A percentile compares a stretch with the other conserved stretches of the same genome.
phyloP scores from a whole-genome alignment of 1,139 yeast genomes.

The Hanseniaspora uvarum region DNA sequence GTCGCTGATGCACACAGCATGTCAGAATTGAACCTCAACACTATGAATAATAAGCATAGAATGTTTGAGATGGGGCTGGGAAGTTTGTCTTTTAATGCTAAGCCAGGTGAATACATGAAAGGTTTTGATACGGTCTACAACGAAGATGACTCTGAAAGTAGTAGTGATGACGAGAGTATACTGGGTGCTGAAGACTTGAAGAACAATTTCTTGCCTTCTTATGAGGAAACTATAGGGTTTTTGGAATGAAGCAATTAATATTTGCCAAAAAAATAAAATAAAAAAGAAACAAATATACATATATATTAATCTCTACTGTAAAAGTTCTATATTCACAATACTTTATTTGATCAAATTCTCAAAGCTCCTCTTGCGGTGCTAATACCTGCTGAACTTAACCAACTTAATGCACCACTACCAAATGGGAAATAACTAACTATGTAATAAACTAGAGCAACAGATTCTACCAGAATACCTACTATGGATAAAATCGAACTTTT shows the following conservation, averaged over 20 bases:
- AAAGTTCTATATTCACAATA: too few species aligned
- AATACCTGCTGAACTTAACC: conserved; percentile 68
- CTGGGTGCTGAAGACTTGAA: conserved; percentile 8
- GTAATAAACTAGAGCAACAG: conserved; percentile 79
- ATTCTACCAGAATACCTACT: conserved; percentile 62
- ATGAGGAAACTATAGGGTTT: conserved; percentile 23
- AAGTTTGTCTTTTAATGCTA: not conserved
- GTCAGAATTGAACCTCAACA: not conserved
- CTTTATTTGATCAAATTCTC: conserved; percentile 23
- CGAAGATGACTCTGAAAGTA: not conserved
- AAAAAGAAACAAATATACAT: not conserved
- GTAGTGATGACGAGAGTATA: conserved; percentile 11
- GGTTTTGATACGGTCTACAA: not conserved
- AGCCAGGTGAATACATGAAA: not conserved
- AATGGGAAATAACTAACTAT: conserved; percentile 89
- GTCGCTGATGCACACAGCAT: not conserved
- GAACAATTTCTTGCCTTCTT: conserved; percentile 23
- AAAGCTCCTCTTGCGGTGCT: conserved; percentile 47
- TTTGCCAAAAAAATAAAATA: not conserved
- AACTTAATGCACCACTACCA: conserved; percentile 79
- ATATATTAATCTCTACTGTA: not conserved
- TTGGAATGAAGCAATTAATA: conserved; percentile 18
- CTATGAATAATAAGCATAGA: not conserved
- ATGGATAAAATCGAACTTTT: conserved; percentile 71
- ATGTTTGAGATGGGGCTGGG: not conserved